Base-by-base conservation (phyloP, 2,329 filamentous ascomycete species). In the Bipolaris zeicola region DNA sequence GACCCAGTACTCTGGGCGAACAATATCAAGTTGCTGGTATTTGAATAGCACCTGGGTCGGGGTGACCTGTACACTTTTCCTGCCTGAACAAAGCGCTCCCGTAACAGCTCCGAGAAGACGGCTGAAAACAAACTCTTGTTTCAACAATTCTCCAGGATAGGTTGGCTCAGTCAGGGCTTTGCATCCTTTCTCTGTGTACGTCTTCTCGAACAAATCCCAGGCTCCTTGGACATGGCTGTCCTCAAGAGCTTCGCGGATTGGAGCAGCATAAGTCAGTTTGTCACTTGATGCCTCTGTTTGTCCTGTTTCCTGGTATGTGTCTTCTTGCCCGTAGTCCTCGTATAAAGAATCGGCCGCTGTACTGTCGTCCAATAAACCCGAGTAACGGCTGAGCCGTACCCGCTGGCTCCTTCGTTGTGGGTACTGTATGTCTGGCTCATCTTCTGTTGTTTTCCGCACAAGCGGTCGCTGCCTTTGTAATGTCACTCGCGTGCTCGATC, bases 1-100 rank as follows among this genome's bases (percentile, higher is more conserved):
- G 14, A 43, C 16, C 72, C 72, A 76, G 20, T 64, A 54, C 0
- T 67, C 62, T 6, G 49, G 50, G 13, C 58, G 59, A 36, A 61
- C 61, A 24, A 77, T 55, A 16, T 64, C 69, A 14, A 74, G 56
- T 47, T 71, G 68, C 56, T 71, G 64, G 55, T 66, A 73, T 44
- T 57, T 69, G 50, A 72, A 66, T 6, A 75, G 59, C 6, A 67
- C 63, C 8, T 45, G 34, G 5, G 69, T 69, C 3, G 74, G 74
- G 8, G 63, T 66, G 2, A 64, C 49, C 1, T 48, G 38, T 10
- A 57, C 37, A 11, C 51, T 26, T 2, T 14, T 43, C 6, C 45
- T 57, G 18, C 60, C 61, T 22, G 47, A 50, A 38, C 61, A 68
- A 38, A 74, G 73, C 0, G 57, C 50, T 3, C 33, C 43, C 16